Evolutionary conservation across 768 basidiomycete species (phyloP), one percentile per base, ranked within the genome.

Genomic region (Thelephora ganbajun): DNA sequence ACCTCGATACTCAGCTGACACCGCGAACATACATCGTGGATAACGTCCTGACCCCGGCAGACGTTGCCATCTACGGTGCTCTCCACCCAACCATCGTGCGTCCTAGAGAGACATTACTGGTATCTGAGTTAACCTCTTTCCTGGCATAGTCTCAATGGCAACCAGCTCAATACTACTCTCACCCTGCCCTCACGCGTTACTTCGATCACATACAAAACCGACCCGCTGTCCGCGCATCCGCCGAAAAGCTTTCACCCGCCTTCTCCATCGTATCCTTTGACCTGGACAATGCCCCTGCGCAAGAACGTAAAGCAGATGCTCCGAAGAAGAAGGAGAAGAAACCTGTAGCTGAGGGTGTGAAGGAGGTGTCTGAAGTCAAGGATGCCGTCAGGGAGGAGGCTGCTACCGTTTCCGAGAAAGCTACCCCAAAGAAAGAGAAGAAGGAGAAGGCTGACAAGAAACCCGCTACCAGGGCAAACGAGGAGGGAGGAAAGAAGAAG

Each of bases 131-230:
- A 39, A 33, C 35, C 44, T 19, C 22, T 47, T 43, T 18, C 33
- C 3, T 3, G 9, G 14, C 50, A 33, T 61, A 94, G 83, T 76
- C 83, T 7, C 77, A 80, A 58, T 68, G 84, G 14, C 73, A 78
- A 56, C 70, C 84, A 4, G 54, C 72, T n/a, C 76, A 85, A 59
- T 83, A 87, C 68, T 82, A 87, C 60, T 66, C 80, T 14, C 74
- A 79, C 47, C 91, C 94, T 5, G 74, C 87, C 18, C 62, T 98
- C 35, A 86, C 86, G 36, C 86, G 96, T 41, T 97, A 94, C 71
- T 94, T 98, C 60, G 85, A 93, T 64, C 90, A 97, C 64, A 75
- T 99, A 50, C 94, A 98, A 66, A 72, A 77, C 42, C 70, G 69
- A 18, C 69, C 80, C 5, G 62, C 73, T 13, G 78, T 96, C 35